Percentiles rank a stretch among this genome's conserved stretches.
Conservation (phyloP, 345 rosid genomes). For the Luvunga scandens region DNA sequence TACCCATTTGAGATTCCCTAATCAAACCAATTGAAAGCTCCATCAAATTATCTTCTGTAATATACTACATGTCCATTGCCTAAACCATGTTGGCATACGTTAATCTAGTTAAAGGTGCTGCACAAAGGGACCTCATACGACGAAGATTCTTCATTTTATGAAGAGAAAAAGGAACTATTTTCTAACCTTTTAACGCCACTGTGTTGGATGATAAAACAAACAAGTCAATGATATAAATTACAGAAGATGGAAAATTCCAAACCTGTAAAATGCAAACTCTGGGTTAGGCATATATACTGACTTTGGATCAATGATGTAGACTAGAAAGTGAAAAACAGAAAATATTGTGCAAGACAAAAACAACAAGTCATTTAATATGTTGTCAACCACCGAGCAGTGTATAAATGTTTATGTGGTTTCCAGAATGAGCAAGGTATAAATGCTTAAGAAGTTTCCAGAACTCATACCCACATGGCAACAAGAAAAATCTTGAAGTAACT, state of each 20-base stretch:
- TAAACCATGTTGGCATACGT: not conserved
- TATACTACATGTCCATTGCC: not conserved
- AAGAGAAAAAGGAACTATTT: not conserved
- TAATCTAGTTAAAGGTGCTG: not conserved
- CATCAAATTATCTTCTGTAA: not conserved
- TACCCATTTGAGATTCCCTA: not conserved
- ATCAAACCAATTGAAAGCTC: not conserved
- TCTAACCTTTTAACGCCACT: slow-evolving; percentile 76
- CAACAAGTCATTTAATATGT: not conserved
- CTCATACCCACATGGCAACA: slow-evolving; percentile 62
- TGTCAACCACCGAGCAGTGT: not conserved
- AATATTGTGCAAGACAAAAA: not conserved
- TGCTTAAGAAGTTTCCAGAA: slow-evolving; percentile 12
- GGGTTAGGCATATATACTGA: slow-evolving; percentile 8
- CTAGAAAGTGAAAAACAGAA: not conserved
- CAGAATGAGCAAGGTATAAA: too few species aligned
- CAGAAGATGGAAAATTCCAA: slow-evolving; percentile 80
- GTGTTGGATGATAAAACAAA: slow-evolving; percentile 70
- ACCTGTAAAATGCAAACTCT: slow-evolving; percentile 43
- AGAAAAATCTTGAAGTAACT: slow-evolving; percentile 76
- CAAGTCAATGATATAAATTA: slow-evolving; percentile 62
- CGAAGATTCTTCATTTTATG: not conserved
- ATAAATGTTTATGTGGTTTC: not conserved
- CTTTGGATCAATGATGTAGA: not conserved
- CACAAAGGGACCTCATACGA: not conserved